Evolutionary conservation across 2,329 filamentous ascomycete genomes (phyloP).

Genomic region (Lachnellula subtilissima): DNA sequence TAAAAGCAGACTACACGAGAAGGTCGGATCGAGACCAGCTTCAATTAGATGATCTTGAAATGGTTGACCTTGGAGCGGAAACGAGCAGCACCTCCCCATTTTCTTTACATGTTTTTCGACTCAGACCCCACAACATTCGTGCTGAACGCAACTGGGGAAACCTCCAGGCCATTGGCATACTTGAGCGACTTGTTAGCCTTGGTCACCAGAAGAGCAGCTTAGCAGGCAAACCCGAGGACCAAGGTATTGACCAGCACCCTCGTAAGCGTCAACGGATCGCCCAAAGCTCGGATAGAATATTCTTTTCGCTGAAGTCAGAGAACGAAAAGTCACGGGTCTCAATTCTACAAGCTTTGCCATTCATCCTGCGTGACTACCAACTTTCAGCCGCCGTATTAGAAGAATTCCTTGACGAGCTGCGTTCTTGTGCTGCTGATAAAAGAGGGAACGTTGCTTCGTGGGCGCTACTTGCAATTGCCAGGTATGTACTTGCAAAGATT

Average conservation of each 20-base stretch:
- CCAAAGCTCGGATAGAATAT: slow-evolving; percentile 21
- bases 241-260: slow-evolving; percentile 18
- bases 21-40: slow-evolving; percentile 67
- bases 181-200: slow-evolving; percentile 40
- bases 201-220: slow-evolving; percentile 11
- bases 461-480: slow-evolving; percentile 78
- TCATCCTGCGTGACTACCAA: slow-evolving; percentile 40
- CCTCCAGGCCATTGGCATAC: slow-evolving; percentile 52
- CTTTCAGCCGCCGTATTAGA: slow-evolving; percentile 48
- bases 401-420: slow-evolving; percentile 54
- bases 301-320: slow-evolving; percentile 22
- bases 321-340: slow-evolving; percentile 21
- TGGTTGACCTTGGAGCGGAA: slow-evolving; percentile 34
- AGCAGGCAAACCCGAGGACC: slow-evolving; percentile 5
- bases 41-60: slow-evolving; percentile 68
- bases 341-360: slow-evolving; percentile 50
- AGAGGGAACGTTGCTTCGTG: slow-evolving; percentile 64
- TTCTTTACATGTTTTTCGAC: slow-evolving; percentile 46
- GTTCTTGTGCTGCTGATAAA: slow-evolving; percentile 62
- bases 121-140: slow-evolving; percentile 48
- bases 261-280: slow-evolving; percentile 29
- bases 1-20: slow-evolving; percentile 75
- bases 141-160: slow-evolving; percentile 58
- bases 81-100: slow-evolving; percentile 31
- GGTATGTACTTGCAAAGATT: slow-evolving; percentile 46